Evolutionary conservation across 202 grass and related monocot genomes (phyloP).

Genomic region (Brachypodium distachyon): DNA sequence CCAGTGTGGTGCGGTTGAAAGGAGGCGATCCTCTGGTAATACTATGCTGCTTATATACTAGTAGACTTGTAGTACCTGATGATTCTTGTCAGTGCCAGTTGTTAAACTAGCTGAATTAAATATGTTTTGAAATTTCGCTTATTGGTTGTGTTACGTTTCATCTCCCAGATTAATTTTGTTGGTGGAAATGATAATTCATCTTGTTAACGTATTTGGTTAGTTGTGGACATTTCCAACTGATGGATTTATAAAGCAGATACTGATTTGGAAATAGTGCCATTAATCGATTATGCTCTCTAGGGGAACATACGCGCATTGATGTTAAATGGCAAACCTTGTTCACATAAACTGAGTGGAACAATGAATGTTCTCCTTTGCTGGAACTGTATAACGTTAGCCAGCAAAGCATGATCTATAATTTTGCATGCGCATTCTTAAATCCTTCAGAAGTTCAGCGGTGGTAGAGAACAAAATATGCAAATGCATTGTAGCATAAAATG

Average conservation of each 20-base stretch:
- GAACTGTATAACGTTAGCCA: background rate
- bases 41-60: background rate
- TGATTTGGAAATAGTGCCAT: background rate
- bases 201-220: background rate
- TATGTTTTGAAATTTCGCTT: background rate
- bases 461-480: background rate
- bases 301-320: background rate
- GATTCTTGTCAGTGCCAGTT: background rate
- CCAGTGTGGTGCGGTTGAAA: slow-evolving; percentile 90
- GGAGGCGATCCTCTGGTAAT: slow-evolving; percentile 90
- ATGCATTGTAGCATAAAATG: background rate
- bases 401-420: background rate
- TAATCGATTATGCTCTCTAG: background rate
- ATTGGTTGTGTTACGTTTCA: background rate
- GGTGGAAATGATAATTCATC: background rate
- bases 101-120: background rate
- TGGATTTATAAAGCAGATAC: background rate
- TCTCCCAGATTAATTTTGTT: background rate
- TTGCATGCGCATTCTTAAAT: background rate
- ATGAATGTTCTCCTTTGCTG: no score
- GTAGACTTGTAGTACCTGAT: background rate
- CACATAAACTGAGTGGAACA: background rate
- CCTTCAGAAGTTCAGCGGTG: background rate
- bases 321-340: background rate
- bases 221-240: background rate